Percentiles rank a stretch among this genome's conserved stretches.
Conservation (phyloP, 768 basidiomycete species). For the Lepiota brunneoincarnata region DNA sequence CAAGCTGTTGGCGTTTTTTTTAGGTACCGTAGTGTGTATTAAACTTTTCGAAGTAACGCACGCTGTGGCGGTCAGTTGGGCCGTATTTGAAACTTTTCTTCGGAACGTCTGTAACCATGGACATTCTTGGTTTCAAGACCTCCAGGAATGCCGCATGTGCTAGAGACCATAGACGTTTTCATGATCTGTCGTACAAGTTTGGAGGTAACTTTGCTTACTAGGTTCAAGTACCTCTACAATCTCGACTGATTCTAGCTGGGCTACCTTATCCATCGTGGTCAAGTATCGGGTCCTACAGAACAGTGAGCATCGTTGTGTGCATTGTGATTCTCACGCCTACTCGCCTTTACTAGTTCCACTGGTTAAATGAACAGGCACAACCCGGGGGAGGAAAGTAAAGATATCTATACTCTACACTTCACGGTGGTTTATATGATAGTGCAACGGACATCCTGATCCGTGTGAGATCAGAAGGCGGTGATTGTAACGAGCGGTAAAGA, state of each 20-base stretch:
- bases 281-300: too few relatives aligned
- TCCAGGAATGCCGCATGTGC: not conserved
- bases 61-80: slow-evolving; percentile 46
- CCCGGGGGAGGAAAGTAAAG: too few relatives aligned
- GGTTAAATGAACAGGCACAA: too few relatives aligned
- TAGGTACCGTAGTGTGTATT: not conserved
- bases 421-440: too few relatives aligned
- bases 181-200: not conserved
- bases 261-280: not conserved
- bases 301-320: too few relatives aligned
- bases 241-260: not conserved
- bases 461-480: too few relatives aligned
- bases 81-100: slow-evolving; percentile 58
- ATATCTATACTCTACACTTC: too few relatives aligned
- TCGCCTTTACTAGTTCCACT: too few relatives aligned
- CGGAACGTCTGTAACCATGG: not conserved
- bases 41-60: slow-evolving; percentile 17
- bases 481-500: too few relatives aligned
- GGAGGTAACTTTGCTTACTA: not conserved
- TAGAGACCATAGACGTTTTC: not conserved
- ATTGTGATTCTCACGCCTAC: too few relatives aligned
- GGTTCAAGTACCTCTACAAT: slow-evolving; percentile 3
- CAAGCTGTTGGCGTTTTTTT: slow-evolving; percentile 40
- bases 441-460: too few relatives aligned
- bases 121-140: not conserved